Evolutionary conservation across 768 basidiomycete genomes (phyloP).

Genomic region (Trametes villosa): DNA sequence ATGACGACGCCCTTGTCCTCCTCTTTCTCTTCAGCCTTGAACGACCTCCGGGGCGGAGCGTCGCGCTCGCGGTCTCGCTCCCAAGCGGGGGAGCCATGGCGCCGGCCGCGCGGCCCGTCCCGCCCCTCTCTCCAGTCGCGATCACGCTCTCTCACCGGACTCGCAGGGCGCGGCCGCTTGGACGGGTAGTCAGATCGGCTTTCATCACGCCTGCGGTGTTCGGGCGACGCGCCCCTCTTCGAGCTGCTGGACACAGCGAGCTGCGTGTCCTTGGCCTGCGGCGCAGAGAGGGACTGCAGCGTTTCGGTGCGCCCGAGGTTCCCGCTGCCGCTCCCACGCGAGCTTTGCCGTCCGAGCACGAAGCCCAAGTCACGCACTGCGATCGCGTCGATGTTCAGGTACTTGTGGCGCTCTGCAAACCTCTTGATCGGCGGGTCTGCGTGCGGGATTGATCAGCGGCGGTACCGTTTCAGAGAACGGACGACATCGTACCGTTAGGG

Average conservation of each 20-base stretch:
- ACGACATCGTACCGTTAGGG: slow-evolving; percentile 64
- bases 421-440: slow-evolving; percentile 91
- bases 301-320: slow-evolving; percentile 42
- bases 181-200: slow-evolving; percentile 45
- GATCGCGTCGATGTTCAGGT: slow-evolving; percentile 85
- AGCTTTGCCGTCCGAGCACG: slow-evolving; percentile 43
- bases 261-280: slow-evolving; percentile 23
- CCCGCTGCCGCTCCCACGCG: slow-evolving; percentile 23
- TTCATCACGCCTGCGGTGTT: slow-evolving; percentile 49
- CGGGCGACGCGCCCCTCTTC: slow-evolving; percentile 38
- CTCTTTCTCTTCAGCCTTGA: slow-evolving; percentile 44
- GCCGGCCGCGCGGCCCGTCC: slow-evolving; percentile 33
- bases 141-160: slow-evolving; percentile 49
- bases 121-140: slow-evolving; percentile 49
- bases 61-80: slow-evolving; percentile 52
- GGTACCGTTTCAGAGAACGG: background rate
- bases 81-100: slow-evolving; percentile 50
- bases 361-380: slow-evolving; percentile 89
- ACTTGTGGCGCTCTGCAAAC: slow-evolving; percentile 85
- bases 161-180: slow-evolving; percentile 50
- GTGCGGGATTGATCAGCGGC: background rate
- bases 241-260: slow-evolving; percentile 31
- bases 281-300: slow-evolving; percentile 34
- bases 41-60: slow-evolving; percentile 39
- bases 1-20: slow-evolving; percentile 50